Base-by-base conservation (phyloP, 2,329 filamentous ascomycete species). In the Bipolaris gigantea region DNA sequence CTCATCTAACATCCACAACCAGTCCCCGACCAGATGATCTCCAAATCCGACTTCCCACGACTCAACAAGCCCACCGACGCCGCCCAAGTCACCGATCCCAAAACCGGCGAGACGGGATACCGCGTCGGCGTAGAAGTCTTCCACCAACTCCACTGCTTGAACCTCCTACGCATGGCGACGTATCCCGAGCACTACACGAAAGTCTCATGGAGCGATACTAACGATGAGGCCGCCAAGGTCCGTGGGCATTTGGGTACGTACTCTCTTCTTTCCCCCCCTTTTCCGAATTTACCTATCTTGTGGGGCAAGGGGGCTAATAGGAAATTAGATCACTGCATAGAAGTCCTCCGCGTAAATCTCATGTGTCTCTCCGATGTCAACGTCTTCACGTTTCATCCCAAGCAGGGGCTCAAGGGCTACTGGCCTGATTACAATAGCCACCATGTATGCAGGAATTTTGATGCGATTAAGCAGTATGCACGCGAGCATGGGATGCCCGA, bases 11-110 rank as follows among this genome's bases (percentile, higher is more conserved):
- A 18, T 33, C 13, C 1, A 2, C 18, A 1, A 52, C 50, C 18
- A 83, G 83, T 86, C 23, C 83, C 83, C 34, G 83, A 86, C 65
- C 82, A 83, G 61, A 84, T 85, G 79, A 81, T 87, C 47, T 80
- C 80, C 0, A 73, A 77, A 19, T 73, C 78, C 5, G 83, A 86
- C 61, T 79, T 85, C 25, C 70, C 78, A 36, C 79, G 78, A 19
- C 77, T 87, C 0, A 79, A 79, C 4, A 81, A 84, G 57, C 80
- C 80, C 2, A 68, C 74, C 34, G 72, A 78, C 19, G 82, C 81
- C 0, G 74, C 85, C n/a, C 80, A 79, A 61, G 80, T 84, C 57
- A 81, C 79, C 9, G 75, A 86, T 59, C 80, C 83, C 5, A 75
- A 74, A 40, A 84, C 83, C 1, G 84, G 83, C 16, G 76, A 81